Evolutionary conservation across 1,284 basidiomycete genomes (phyloP).

Genomic region (Malassezia restricta): DNA sequence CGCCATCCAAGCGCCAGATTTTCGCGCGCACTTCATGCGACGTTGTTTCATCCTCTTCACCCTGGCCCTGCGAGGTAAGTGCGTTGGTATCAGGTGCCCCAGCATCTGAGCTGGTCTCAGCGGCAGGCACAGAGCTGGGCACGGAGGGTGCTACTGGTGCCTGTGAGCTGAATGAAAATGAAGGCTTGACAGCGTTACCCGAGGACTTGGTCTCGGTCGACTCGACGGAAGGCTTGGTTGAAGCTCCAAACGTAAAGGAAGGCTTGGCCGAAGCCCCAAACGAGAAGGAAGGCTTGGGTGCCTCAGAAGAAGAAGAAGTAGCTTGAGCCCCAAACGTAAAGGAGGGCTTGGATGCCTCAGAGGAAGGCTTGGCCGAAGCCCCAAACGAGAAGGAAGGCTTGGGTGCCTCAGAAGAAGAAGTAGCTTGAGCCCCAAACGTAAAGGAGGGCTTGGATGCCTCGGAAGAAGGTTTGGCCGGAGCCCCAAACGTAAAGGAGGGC

Average conservation of each 20-base stretch:
- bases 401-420: background rate
- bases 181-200: too few relatives aligned
- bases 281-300: background rate
- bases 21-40: conserved; percentile 28
- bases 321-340: conserved; percentile 9
- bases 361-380: too few relatives aligned
- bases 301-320: too few relatives aligned
- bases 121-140: background rate
- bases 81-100: background rate
- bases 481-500: conserved; percentile 16
- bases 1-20: conserved; percentile 30
- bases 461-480: too few relatives aligned
- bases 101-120: background rate
- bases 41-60: conserved; percentile 32
- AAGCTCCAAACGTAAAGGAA: background rate
- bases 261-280: conserved; percentile 4
- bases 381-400: conserved; percentile 16
- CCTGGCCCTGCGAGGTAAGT: conserved; percentile 21
- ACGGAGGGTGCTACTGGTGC: background rate
- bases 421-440: background rate
- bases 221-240: background rate
- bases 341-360: too few relatives aligned
- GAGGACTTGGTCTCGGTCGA: too few relatives aligned
- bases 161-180: too few relatives aligned
- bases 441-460: background rate